phyloP scores from a whole-genome alignment of 306 rosid genomes.

The Biancaea sappan region DNA sequence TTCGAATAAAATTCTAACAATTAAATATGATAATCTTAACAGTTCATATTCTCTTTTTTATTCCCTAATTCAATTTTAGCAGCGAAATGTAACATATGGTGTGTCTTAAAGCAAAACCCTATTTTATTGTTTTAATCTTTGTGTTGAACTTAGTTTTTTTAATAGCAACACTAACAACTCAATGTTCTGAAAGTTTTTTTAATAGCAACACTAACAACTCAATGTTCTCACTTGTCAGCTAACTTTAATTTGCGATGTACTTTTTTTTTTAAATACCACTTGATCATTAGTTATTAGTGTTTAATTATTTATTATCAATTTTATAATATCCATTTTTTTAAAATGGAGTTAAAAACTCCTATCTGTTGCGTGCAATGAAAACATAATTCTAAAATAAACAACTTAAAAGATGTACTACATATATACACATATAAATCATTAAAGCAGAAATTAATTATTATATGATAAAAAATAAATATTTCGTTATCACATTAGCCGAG shows the following conservation, averaged over 20 bases:
- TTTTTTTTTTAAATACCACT: not conserved
- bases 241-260: not conserved
- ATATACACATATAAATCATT: no score
- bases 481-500: not conserved
- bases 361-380: not conserved
- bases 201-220: no score
- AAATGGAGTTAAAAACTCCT: not conserved
- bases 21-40: no score
- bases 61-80: no score
- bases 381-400: not conserved
- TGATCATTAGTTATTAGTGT: not conserved
- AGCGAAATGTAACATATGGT: no score
- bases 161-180: not conserved
- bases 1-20: no score
- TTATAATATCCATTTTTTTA: not conserved
- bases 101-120: not conserved
- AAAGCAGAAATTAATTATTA: not conserved
- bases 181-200: not conserved
- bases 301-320: not conserved
- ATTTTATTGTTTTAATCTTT: not conserved
- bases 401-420: no score
- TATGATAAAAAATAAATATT: not conserved
- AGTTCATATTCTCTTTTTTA: no score
- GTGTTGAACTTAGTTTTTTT: constrained; percentile 3
- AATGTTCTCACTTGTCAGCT: not conserved